phyloP scores from a whole-genome alignment of 2,329 filamentous ascomycete species.

The Epichloe sylvatica region DNA sequence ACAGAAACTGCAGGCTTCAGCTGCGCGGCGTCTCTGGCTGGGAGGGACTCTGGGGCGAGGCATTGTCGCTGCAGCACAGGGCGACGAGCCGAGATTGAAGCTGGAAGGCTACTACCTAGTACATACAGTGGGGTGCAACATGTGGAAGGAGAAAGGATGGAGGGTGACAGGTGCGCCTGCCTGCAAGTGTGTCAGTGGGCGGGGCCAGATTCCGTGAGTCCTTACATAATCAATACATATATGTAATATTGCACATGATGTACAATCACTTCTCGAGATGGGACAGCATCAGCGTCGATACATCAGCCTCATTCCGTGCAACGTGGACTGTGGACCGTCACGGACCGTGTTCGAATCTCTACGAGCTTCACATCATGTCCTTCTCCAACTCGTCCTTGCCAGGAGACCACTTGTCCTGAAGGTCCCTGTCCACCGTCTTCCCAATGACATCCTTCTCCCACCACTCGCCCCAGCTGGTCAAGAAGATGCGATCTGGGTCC shows the following conservation, averaged over 20 bases:
- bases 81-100: background rate
- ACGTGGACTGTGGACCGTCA: slow-evolving; percentile 14
- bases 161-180: no score
- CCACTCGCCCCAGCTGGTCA: slow-evolving; percentile 44
- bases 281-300: no score
- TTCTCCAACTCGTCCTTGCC: slow-evolving; percentile 33
- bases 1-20: slow-evolving; percentile 34
- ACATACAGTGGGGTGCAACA: no score
- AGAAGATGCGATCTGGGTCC: slow-evolving; percentile 37
- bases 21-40: slow-evolving; percentile 32
- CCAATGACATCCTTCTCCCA: slow-evolving; percentile 32
- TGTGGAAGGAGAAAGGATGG: slow-evolving; percentile 1
- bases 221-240: no score
- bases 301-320: background rate
- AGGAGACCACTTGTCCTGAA: slow-evolving; percentile 39
- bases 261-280: no score
- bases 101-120: background rate
- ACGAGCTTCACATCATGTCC: slow-evolving; percentile 12
- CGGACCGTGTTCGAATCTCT: slow-evolving; percentile 13
- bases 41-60: slow-evolving; percentile 37
- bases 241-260: no score
- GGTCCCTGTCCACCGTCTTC: slow-evolving; percentile 26
- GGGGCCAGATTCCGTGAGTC: no score
- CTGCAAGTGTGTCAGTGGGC: no score
- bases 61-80: slow-evolving; percentile 20